A percentile compares a stretch with the other conserved stretches of the same genome.
phyloP scores from a whole-genome alignment of 768 basidiomycete species.

The Hygrocybe punicea region DNA sequence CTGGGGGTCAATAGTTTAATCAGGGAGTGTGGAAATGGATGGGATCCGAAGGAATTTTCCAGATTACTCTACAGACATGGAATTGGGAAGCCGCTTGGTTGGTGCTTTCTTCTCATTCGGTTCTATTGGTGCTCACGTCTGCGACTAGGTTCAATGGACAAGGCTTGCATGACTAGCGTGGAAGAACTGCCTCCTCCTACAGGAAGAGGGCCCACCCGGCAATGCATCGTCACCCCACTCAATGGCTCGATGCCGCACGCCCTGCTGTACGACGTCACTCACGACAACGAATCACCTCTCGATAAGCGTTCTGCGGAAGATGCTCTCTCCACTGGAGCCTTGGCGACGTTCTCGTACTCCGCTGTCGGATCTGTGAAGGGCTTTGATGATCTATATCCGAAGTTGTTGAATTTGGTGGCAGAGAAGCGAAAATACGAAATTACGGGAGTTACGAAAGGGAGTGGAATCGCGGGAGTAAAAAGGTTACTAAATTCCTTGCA shows the following conservation, averaged over 20 bases:
- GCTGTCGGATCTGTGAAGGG: conserved; percentile 95
- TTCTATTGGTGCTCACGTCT: not conserved
- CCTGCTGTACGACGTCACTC: conserved; percentile 91
- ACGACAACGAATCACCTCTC: conserved; percentile 92
- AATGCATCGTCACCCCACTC: conserved; percentile 72
- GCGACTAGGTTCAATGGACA: conserved; percentile 88
- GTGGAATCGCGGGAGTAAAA: conserved; percentile 57
- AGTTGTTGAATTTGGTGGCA: conserved; percentile 81
- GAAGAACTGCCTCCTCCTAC: conserved; percentile 81
- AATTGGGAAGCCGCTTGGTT: conserved; percentile 88
- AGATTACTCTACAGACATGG: conserved; percentile 86
- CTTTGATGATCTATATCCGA: conserved; percentile 96
- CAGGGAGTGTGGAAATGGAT: conserved; percentile 90
- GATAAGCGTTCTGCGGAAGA: conserved; percentile 94
- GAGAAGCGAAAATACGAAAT: conserved; percentile 81
- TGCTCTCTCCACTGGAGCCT: conserved; percentile 87
- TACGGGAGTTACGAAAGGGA: conserved; percentile 51
- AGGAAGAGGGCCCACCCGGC: conserved; percentile 73
- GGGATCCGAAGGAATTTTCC: conserved; percentile 87
- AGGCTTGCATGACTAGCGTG: conserved; percentile 69
- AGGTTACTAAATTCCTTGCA: conserved; percentile 83
- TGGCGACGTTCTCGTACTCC: conserved; percentile 86
- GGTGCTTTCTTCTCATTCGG: conserved; percentile 18
- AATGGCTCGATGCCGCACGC: conserved; percentile 90
- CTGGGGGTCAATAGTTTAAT: conserved; percentile 93